Evolutionary conservation across 2,329 filamentous ascomycete genomes (phyloP).

Genomic region (Neoscytalidium dimidiatum): DNA sequence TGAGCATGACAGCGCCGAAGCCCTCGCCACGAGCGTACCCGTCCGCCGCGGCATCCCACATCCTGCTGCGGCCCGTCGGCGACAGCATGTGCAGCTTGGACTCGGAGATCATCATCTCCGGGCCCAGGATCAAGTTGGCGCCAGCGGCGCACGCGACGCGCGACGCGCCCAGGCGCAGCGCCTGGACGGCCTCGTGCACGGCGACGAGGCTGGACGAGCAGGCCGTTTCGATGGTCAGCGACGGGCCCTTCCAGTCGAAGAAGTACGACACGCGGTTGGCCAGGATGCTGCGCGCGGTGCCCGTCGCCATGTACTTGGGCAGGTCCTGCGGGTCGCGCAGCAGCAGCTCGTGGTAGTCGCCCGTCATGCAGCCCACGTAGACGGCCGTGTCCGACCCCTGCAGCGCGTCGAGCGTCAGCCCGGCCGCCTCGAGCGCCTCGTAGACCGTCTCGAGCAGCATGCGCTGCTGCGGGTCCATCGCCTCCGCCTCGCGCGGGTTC

Average conservation of each 20-base stretch:
- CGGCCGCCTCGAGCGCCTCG: conserved; percentile 23
- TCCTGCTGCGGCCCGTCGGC: conserved; percentile 24
- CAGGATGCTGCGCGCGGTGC: conserved; percentile 24
- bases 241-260: conserved; percentile 32
- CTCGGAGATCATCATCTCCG: background rate
- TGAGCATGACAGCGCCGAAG: conserved; percentile 50
- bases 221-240: conserved; percentile 31
- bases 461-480: conserved; percentile 29
- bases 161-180: background rate
- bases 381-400: conserved; percentile 20
- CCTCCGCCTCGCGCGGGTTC: conserved; percentile 29
- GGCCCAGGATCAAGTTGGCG: background rate
- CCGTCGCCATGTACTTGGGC: conserved; percentile 23
- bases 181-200: conserved; percentile 24
- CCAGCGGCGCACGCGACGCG: background rate
- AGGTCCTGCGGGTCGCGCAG: conserved; percentile 24
- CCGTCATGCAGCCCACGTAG: conserved; percentile 22
- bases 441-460: conserved; percentile 25
- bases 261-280: conserved; percentile 32
- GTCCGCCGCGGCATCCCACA: conserved; percentile 25
- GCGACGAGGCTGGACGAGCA: conserved; percentile 28
- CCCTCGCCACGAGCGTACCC: conserved; percentile 41
- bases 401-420: conserved; percentile 18
- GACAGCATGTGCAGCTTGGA: conserved; percentile 24
- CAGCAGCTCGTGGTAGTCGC: conserved; percentile 23